Percentiles rank a stretch among this genome's conserved stretches.
Conservation (phyloP, 768 basidiomycete species). For the Mycena haematopus region DNA sequence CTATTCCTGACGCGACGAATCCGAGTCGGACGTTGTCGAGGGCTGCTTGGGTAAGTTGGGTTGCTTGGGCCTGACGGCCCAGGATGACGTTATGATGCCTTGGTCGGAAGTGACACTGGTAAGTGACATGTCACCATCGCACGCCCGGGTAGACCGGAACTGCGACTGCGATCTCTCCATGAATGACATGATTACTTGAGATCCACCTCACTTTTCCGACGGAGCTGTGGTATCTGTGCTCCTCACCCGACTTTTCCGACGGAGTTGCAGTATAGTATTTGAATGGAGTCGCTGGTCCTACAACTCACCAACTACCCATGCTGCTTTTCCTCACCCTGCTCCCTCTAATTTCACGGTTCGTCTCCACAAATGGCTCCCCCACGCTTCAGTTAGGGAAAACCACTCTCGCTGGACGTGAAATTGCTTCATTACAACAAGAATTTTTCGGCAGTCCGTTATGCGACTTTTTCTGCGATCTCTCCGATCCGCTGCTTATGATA, state of each 20-base stretch:
- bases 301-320: slow-evolving; percentile 3
- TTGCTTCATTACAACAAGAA: not conserved
- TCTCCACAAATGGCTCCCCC: not conserved
- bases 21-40: no score
- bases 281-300: not conserved
- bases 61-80: no score
- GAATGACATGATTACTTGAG: no score
- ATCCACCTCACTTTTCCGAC: not conserved
- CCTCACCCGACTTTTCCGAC: no score
- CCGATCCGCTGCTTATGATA: not conserved
- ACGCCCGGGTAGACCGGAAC: not conserved
- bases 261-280: no score
- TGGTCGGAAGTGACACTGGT: no score
- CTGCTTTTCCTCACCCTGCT: not conserved
- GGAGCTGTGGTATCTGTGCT: not conserved
- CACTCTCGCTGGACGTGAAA: slow-evolving; percentile 5
- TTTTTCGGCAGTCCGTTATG: not conserved
- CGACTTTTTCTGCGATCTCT: not conserved
- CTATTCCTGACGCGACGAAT: slow-evolving; percentile 46
- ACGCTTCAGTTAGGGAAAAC: slow-evolving; percentile 6
- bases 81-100: no score
- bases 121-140: not conserved
- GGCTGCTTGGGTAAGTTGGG: slow-evolving; percentile 48
- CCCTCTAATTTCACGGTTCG: not conserved
- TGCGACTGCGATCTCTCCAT: not conserved